phyloP scores from a whole-genome alignment of 2,329 filamentous ascomycete genomes.

The Tricladium varicosporioides region DNA sequence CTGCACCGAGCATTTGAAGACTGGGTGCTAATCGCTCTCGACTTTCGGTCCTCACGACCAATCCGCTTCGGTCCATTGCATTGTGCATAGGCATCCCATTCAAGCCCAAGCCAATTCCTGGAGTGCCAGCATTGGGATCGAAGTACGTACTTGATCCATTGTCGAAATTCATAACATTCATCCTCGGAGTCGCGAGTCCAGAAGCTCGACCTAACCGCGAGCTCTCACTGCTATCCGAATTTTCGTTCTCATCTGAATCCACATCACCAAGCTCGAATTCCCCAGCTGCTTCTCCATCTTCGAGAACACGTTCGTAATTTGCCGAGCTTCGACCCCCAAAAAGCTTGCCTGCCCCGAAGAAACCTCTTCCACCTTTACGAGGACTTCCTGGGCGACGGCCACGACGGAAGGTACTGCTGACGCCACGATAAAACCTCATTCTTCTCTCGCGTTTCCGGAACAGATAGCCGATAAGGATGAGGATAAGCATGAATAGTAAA shows the following conservation, averaged over 20 bases:
- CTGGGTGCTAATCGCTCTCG: slow-evolving; percentile 68
- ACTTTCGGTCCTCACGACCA: slow-evolving; percentile 82
- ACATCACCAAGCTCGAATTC: slow-evolving; percentile 77
- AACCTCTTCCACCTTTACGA: slow-evolving; percentile 44
- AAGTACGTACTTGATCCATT: slow-evolving; percentile 24
- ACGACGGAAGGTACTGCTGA: slow-evolving; percentile 45
- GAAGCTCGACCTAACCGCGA: slow-evolving; percentile 58
- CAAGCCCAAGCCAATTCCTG: slow-evolving; percentile 26
- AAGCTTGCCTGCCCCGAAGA: slow-evolving; percentile 58
- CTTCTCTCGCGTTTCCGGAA: slow-evolving; percentile 79
- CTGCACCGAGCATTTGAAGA: slow-evolving; percentile 52
- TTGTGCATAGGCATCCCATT: slow-evolving; percentile 22
- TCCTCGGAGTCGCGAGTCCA: slow-evolving; percentile 66
- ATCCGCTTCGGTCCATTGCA: slow-evolving; percentile 64
- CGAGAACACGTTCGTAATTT: slow-evolving; percentile 80
- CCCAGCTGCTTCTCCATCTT: slow-evolving; percentile 67
- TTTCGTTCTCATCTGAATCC: slow-evolving; percentile 62
- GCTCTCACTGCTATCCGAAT: slow-evolving; percentile 59
- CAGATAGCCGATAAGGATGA: slow-evolving; percentile 68
- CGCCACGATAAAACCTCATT: slow-evolving; percentile 54
- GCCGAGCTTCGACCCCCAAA: slow-evolving; percentile 55
- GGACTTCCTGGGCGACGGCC: slow-evolving; percentile 45
- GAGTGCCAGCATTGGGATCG: slow-evolving; percentile 17
- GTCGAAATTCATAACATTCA: slow-evolving; percentile 53
- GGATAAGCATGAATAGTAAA: slow-evolving; percentile 71